Evolutionary conservation across 164 flowering plant genomes (phyloP).

Genomic region (Tinospora cordifolia): DNA sequence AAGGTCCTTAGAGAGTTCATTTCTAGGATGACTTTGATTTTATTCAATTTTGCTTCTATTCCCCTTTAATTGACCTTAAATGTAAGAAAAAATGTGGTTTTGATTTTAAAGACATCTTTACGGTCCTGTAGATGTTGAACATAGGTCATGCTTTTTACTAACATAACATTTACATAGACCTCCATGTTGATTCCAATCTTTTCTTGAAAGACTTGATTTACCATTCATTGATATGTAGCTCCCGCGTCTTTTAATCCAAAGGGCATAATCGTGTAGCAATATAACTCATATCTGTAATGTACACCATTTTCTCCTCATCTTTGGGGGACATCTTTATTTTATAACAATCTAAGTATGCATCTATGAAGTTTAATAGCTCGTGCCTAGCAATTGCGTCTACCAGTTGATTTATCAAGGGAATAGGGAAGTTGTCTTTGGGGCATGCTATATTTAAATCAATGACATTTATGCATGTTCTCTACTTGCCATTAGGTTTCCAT

Average conservation of each 20-base stretch:
- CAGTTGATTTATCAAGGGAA: not conserved
- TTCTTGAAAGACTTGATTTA: no score
- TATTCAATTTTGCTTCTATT: no score
- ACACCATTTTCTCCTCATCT: not conserved
- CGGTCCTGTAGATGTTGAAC: no score
- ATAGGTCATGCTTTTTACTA: no score
- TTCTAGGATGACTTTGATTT: no score
- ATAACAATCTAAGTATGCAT: not conserved
- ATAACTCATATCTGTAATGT: not conserved
- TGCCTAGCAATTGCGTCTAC: not conserved
- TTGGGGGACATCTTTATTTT: not conserved
- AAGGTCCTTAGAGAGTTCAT: no score
- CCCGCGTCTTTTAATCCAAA: not conserved
- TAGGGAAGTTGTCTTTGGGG: not conserved
- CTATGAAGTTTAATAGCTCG: not conserved
- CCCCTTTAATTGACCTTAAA: no score
- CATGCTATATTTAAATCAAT: not conserved
- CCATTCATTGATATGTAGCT: not conserved
- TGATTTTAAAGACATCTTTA: no score
- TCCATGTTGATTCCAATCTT: no score
- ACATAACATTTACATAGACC: no score
- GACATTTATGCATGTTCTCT: not conserved
- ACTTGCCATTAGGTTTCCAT: not conserved
- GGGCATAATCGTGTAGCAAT: not conserved
- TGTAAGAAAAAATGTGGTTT: no score